These are phyloP conservation scores for Trichomonas vaginalis DNA, from an alignment of 208 protist genomes.

Conservation along the genomic window DNA sequence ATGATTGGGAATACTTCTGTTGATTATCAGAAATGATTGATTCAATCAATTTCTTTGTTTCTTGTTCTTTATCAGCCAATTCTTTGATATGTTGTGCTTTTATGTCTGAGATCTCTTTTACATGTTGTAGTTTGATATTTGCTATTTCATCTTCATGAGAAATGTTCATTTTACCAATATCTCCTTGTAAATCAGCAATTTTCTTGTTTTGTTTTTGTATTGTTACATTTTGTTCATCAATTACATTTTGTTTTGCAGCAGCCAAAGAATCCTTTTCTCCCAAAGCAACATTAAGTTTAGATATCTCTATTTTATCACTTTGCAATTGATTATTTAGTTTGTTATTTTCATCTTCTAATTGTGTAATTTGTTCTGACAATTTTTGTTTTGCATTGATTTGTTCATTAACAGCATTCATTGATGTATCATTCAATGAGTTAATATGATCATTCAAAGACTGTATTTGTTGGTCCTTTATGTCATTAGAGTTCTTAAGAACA, in stretches of 20 bases:
- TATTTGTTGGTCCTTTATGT: background rate
- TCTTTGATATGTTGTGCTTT: background rate
- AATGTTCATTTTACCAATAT: background rate
- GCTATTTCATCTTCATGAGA: background rate
- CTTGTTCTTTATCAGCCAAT: background rate
- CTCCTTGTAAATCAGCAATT: background rate
- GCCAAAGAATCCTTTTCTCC: background rate
- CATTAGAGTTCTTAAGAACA: background rate
- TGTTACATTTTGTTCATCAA: background rate
- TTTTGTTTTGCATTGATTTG: background rate
- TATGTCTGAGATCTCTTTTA: background rate
- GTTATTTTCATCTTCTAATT: background rate
- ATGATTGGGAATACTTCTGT: background rate
- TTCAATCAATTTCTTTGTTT: background rate
- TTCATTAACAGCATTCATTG: background rate
- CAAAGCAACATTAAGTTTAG: background rate
- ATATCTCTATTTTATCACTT: background rate
- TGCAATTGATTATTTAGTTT: background rate
- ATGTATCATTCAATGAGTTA: background rate
- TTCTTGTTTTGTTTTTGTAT: background rate
- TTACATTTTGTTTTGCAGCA: background rate
- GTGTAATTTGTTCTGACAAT: background rate
- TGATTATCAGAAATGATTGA: background rate
- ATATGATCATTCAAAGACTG: background rate
- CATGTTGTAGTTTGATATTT: background rate